Evolutionary conservation across 805 yeast species (phyloP).

Genomic region (Limtongozyma cylindracea): DNA sequence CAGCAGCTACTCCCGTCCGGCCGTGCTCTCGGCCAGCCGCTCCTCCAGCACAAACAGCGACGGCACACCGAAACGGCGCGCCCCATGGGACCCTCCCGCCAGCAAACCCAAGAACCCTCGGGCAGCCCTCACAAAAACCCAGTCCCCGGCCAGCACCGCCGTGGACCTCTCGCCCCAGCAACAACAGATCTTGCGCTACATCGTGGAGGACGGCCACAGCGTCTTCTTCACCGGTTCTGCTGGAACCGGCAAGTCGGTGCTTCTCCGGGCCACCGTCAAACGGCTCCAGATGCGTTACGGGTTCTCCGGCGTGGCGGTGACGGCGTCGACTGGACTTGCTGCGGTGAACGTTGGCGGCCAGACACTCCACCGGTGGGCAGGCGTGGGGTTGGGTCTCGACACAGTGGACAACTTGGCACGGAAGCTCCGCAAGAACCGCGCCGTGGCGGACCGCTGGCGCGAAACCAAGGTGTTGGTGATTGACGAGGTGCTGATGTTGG

Average conservation of each 20-base stretch:
- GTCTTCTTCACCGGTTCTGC: slow-evolving; percentile 94
- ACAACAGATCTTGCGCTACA: too few species aligned
- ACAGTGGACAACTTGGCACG: slow-evolving; percentile 16
- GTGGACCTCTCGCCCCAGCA: too few species aligned
- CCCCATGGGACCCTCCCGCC: too few species aligned
- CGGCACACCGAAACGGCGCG: too few species aligned
- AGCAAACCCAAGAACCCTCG: too few species aligned
- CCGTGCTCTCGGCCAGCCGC: too few species aligned
- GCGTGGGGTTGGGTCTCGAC: slow-evolving; percentile 50
- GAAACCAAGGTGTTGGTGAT: slow-evolving; percentile 31
- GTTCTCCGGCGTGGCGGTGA: slow-evolving; percentile 28
- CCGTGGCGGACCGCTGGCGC: slow-evolving; percentile 27
- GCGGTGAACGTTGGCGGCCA: slow-evolving; percentile 66
- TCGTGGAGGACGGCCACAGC: slow-evolving; percentile 25
- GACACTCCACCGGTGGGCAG: slow-evolving; percentile 55
- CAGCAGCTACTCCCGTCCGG: too few species aligned
- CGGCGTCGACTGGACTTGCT: slow-evolving; percentile 72
- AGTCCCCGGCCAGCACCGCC: too few species aligned
- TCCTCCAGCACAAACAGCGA: too few species aligned
- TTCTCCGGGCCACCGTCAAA: slow-evolving; percentile 40
- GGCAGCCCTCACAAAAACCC: too few species aligned
- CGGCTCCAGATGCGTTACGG: slow-evolving; percentile 19
- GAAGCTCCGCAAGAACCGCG: slow-evolving; percentile 25
- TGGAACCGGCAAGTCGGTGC: slow-evolving; percentile 90
- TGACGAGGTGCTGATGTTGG: slow-evolving; percentile 68